Conservation (phyloP, 1,139 yeast genomes). For the Yamadazyma diospyri region DNA sequence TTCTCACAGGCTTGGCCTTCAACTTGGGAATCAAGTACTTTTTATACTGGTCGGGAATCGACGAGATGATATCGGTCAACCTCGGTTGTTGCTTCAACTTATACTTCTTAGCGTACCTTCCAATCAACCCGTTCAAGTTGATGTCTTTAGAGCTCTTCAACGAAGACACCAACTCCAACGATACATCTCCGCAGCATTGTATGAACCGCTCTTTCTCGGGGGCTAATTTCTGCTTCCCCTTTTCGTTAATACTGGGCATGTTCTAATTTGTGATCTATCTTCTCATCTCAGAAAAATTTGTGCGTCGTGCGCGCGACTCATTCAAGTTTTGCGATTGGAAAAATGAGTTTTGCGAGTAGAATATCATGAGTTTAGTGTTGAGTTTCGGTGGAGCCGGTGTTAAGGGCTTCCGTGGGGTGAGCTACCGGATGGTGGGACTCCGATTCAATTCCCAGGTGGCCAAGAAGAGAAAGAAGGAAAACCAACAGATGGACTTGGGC, state of each 20-base stretch:
- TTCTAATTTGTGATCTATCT: neutral
- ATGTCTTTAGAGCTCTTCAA: slow-evolving; percentile 74
- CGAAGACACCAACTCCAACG: slow-evolving; percentile 80
- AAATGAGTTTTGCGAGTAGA: too few species aligned
- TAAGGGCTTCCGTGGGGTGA: too few species aligned
- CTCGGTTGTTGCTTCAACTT: slow-evolving; percentile 91
- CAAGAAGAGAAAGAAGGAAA: slow-evolving; percentile 18
- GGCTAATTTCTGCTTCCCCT: slow-evolving; percentile 55
- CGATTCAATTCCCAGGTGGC: slow-evolving; percentile 6
- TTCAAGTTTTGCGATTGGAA: too few species aligned
- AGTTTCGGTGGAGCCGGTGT: too few species aligned
- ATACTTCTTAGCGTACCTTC: slow-evolving; percentile 83
- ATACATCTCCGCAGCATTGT: slow-evolving; percentile 90
- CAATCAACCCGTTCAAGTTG: slow-evolving; percentile 86
- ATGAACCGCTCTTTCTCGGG: slow-evolving; percentile 92
- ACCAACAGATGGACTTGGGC: slow-evolving; percentile 27
- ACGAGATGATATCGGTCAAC: slow-evolving; percentile 87
- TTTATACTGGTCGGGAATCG: slow-evolving; percentile 95
- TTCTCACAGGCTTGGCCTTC: slow-evolving; percentile 96
- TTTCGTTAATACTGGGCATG: slow-evolving; percentile 34
- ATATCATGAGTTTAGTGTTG: neutral
- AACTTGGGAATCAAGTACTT: slow-evolving; percentile 87
- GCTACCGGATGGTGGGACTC: neutral
- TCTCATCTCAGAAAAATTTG: slow-evolving; percentile 6
- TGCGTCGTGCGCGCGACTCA: slow-evolving; percentile 1